Evolutionary conservation across 75 land plant species (phyloP), one percentile per base, ranked within the genome.

Genomic region (Pinus albicaulis): DNA sequence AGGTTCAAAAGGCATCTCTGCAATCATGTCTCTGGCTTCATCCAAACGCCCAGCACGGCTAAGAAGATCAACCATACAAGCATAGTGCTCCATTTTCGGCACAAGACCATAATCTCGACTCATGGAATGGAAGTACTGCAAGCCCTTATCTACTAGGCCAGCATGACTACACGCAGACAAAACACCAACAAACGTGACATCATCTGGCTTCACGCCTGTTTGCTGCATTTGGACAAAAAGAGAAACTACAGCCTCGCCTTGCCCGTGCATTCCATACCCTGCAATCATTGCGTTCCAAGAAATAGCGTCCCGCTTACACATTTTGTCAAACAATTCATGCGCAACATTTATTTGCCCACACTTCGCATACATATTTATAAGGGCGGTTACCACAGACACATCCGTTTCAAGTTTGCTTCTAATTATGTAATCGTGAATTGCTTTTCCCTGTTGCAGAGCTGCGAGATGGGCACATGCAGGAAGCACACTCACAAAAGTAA

Each of bases 111-210:
- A 68, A 68, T 82, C 82, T 8, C 44, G 52, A 44, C 82, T 86
- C 87, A 90, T 86, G 56, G 74, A 71, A 11, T 74, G 56, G 31
- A 90, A 91, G 61, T 81, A 59, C 25, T 66, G 31, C 13, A 78
- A 52, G 12, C 93, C 92, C 57, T 80, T 75, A 25, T 79, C 71
- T 26, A 90, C 75, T 41, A 90, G 68, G 3, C 95, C 93, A 3
- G 65, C 77, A 77, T 88, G 95, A 80, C 92, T 86, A 53, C 93
- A 92, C 0, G 83, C 92, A 61, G 87, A 82, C 38, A 90, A 72
- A 15, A 87, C 88, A 59, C 80, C 77, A n/a, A 81, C 78, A 72
- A 87, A 75, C 2, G 83, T 76, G 17, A 66, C 82, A 24, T 76
- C 75, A 69, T 82, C 77, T 17, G 89, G 89, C 38, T 48, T 68